These are phyloP conservation scores for Hypoxylon sp. DNA, from an alignment of 2,329 filamentous ascomycete genomes.

Conservation along the genomic window DNA sequence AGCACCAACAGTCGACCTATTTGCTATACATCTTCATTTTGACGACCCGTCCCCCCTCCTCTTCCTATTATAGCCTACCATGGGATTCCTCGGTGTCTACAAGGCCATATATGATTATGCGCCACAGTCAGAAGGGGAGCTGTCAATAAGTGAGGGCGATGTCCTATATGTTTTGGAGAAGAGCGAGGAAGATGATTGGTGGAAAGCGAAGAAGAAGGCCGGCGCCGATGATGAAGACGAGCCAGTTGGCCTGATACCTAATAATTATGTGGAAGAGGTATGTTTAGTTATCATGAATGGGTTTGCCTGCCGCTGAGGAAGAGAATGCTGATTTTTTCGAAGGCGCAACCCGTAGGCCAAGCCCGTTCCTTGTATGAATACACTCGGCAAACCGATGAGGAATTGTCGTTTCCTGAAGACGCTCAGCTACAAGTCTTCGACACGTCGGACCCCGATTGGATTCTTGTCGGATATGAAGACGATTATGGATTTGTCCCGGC, in stretches of 20 bases:
- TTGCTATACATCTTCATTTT: background rate
- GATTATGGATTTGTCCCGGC: slow-evolving; percentile 95
- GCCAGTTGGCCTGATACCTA: slow-evolving; percentile 88
- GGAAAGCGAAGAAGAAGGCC: slow-evolving; percentile 95
- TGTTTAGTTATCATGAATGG: slow-evolving; percentile 50
- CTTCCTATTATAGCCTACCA: slow-evolving; percentile 55
- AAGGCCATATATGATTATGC: slow-evolving; percentile 92
- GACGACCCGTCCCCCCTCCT: background rate
- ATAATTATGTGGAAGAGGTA: slow-evolving; percentile 96
- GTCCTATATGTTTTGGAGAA: slow-evolving; percentile 90
- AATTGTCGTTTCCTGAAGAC: slow-evolving; percentile 95
- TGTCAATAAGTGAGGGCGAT: slow-evolving; percentile 87
- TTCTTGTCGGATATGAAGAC: slow-evolving; percentile 83
- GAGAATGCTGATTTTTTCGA: slow-evolving; percentile 57
- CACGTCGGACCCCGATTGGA: slow-evolving; percentile 94
- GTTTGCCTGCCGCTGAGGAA: slow-evolving; percentile 55
- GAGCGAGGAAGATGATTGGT: slow-evolving; percentile 84
- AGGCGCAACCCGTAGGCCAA: slow-evolving; percentile 75
- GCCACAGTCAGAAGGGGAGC: slow-evolving; percentile 87
- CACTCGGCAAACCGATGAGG: slow-evolving; percentile 95
- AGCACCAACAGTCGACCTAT: slow-evolving; percentile 1
- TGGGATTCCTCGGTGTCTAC: slow-evolving; percentile 94
- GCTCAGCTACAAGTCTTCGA: slow-evolving; percentile 87
- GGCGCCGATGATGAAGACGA: slow-evolving; percentile 87
- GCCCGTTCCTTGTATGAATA: slow-evolving; percentile 99